Evolutionary conservation across 768 basidiomycete genomes (phyloP), one percentile per base, ranked within the genome.

Genomic region (Dioszegia aurantiaca): DNA sequence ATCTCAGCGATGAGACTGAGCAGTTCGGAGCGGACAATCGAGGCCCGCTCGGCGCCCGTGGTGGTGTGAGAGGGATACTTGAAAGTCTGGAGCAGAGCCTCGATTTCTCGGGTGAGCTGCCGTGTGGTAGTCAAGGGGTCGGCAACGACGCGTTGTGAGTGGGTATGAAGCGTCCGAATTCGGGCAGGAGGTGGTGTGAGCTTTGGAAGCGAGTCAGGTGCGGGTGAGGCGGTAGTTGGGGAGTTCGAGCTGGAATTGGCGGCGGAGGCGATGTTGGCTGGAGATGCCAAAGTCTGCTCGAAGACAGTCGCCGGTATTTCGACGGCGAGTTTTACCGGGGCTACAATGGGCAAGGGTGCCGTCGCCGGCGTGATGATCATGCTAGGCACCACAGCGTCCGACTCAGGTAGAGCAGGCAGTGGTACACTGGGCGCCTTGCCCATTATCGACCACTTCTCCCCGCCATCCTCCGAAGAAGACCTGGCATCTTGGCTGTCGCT

Each of bases 1-100:
- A 74, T 62, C 24, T 75, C 75, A 17, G 67, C 55, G 19, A 80
- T 59, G 28, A 75, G 58, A 0, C 73, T 69, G 4, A 80, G 47
- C 2, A 80, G 70, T 21, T 71, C 66, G 26, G 56, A 67, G 1
- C 73, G 61, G 47, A 79, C 55, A 44, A 79, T 55, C 1, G 48
- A 55, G 3, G 69, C 73, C 28, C 77, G 68, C 12, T 78, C 77
- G 10, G 61, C 51, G 1, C 64, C 59, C 24, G 67, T 69, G n/a
- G 64, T 46, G 31, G 47, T 42, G 14, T 55, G 53, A 5, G 57
- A 51, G 26, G 46, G 55, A 43, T 62, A 54, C 24, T 46, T 42
- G 56, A 40, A 64, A 8, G 59, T 36, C 52, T 62, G 59, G 16
- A 65, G 59, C 4, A 67, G 40, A 28, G 62, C 30, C 23, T 67